Percentiles rank a stretch among this genome's conserved stretches.
These are phyloP conservation scores for Pseudozyma sp. DNA, from an alignment of 1,284 basidiomycete species.

Conservation along the genomic window DNA sequence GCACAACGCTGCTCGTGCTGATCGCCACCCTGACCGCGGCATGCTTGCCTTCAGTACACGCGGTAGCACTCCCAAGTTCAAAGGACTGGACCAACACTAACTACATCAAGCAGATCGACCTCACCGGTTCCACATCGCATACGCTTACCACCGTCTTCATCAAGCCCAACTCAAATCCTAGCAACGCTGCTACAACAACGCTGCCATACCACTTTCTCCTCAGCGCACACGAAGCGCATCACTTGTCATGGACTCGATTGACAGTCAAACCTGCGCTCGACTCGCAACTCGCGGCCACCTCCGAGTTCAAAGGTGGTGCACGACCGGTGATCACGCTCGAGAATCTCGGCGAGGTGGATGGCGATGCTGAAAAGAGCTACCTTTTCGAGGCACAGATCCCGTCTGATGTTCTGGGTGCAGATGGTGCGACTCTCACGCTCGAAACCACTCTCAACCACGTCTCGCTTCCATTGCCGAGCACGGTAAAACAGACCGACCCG, in stretches of 20 bases:
- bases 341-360: slow-evolving; percentile 14
- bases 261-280: slow-evolving; percentile 33
- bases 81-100: slow-evolving; percentile 49
- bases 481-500: slow-evolving; percentile 80
- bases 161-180: slow-evolving; percentile 42
- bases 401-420: slow-evolving; percentile 1
- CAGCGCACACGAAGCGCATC: slow-evolving; percentile 23
- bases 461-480: slow-evolving; percentile 79
- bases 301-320: slow-evolving; percentile 16
- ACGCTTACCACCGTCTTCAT: slow-evolving; percentile 45
- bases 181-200: slow-evolving; percentile 22
- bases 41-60: neutral
- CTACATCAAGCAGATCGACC: slow-evolving; percentile 49
- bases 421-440: slow-evolving; percentile 23
- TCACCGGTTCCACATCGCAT: slow-evolving; percentile 54
- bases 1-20: slow-evolving; percentile 5
- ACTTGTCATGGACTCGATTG: slow-evolving; percentile 38
- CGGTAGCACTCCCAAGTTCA: slow-evolving; percentile 18
- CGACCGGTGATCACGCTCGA: slow-evolving; percentile 21
- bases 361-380: slow-evolving; percentile 13
- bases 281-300: slow-evolving; percentile 13
- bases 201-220: slow-evolving; percentile 49
- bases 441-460: slow-evolving; percentile 79
- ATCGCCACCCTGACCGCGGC: neutral
- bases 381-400: slow-evolving; percentile 30